Conservation (phyloP, 164 flowering plant species). For the Platanus orientalis region DNA sequence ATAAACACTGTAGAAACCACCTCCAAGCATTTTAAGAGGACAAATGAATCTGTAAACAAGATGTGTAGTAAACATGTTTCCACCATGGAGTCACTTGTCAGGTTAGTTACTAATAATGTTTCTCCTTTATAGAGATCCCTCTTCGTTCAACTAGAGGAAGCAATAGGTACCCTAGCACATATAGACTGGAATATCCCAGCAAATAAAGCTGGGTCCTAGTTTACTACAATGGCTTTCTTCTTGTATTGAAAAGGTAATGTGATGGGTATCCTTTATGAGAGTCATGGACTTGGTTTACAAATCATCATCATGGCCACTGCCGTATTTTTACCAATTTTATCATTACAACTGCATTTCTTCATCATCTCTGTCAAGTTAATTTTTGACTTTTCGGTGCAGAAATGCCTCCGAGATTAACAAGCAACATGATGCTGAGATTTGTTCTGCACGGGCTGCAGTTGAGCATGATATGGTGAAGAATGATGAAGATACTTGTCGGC, state of each 20-base stretch:
- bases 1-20: conserved; percentile 51
- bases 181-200: too few relatives aligned
- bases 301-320: too few relatives aligned
- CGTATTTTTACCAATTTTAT: background rate
- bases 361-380: too few relatives aligned
- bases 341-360: background rate
- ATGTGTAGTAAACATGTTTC: conserved; percentile 51
- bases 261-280: too few relatives aligned
- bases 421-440: conserved; percentile 61
- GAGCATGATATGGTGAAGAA: conserved; percentile 53
- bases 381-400: conserved; percentile 33
- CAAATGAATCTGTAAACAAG: conserved; percentile 49
- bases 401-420: conserved; percentile 50
- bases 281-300: too few relatives aligned
- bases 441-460: conserved; percentile 49
- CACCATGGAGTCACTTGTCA: conserved; percentile 43
- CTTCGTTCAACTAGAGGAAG: too few relatives aligned
- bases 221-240: too few relatives aligned
- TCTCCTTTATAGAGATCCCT: background rate
- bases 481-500: conserved; percentile 44
- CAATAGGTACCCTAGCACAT: background rate
- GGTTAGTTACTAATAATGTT: conserved; percentile 36
- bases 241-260: too few relatives aligned
- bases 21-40: conserved; percentile 46
- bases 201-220: too few relatives aligned